These are phyloP conservation scores for Arabidopsis hybrid DNA, from an alignment of 441 rosid species.

Conservation along the genomic window DNA sequence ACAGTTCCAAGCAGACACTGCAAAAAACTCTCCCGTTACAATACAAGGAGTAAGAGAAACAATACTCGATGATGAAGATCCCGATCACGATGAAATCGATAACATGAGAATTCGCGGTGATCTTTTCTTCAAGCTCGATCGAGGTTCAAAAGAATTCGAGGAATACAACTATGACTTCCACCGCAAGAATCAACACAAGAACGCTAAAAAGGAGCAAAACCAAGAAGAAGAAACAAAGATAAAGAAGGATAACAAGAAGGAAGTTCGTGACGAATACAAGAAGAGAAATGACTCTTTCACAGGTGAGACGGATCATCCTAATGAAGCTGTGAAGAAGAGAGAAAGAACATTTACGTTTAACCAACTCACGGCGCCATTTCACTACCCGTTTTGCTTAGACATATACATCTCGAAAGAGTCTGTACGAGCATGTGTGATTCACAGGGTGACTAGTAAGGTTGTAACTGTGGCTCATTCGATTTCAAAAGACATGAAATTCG, in stretches of 20 bases:
- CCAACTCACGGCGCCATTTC: slow-evolving; percentile 88
- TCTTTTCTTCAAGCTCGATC: slow-evolving; percentile 83
- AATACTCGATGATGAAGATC: slow-evolving; percentile 34
- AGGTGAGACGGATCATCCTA: slow-evolving; percentile 20
- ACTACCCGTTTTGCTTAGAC: slow-evolving; percentile 88
- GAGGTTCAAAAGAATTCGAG: slow-evolving; percentile 79
- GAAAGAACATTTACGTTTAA: slow-evolving; percentile 76
- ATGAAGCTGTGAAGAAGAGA: slow-evolving; percentile 50
- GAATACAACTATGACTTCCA: slow-evolving; percentile 79
- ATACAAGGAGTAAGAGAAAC: slow-evolving; percentile 34
- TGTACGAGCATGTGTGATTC: slow-evolving; percentile 82
- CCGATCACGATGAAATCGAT: slow-evolving; percentile 75
- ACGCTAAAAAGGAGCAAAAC: slow-evolving; percentile 43
- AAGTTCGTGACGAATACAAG: slow-evolving; percentile 48
- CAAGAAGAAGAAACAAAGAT: slow-evolving; percentile 34
- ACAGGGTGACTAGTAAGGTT: slow-evolving; percentile 86
- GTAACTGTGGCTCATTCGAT: slow-evolving; percentile 91
- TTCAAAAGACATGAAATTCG: slow-evolving; percentile 82
- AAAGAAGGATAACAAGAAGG: slow-evolving; percentile 41
- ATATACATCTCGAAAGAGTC: slow-evolving; percentile 83
- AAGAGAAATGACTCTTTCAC: slow-evolving; percentile 45
- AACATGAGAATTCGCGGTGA: slow-evolving; percentile 75
- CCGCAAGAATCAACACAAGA: slow-evolving; percentile 61
- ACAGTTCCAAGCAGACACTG: slow-evolving; percentile 37
- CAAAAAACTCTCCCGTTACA: slow-evolving; percentile 5